Conservation (phyloP, 495 filamentous ascomycete species). For the Sporormia fimetaria region DNA sequence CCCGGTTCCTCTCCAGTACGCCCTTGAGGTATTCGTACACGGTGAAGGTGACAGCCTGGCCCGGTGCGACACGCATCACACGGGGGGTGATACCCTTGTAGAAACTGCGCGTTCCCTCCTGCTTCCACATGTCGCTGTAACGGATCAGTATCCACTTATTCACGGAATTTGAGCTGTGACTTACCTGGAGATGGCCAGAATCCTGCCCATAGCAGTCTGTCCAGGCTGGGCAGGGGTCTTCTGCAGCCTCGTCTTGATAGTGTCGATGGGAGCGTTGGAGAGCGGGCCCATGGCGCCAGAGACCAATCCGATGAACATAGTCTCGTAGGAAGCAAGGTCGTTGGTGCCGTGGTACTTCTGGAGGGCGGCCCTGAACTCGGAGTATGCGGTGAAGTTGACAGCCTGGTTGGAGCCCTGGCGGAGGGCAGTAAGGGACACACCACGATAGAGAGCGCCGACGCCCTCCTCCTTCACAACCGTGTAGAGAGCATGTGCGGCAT, state of each 20-base stretch:
- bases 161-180: neutral
- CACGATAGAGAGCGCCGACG: constrained; percentile 73
- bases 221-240: constrained; percentile 75
- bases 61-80: constrained; percentile 94
- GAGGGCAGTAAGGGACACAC: constrained; percentile 84
- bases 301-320: constrained; percentile 78
- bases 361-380: constrained; percentile 72
- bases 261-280: constrained; percentile 95
- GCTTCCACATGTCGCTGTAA: constrained; percentile 80
- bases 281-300: constrained; percentile 91
- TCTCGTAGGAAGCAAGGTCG: constrained; percentile 77
- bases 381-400: constrained; percentile 96
- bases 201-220: constrained; percentile 64
- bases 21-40: constrained; percentile 89
- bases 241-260: constrained; percentile 95
- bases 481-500: constrained; percentile 89
- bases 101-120: constrained; percentile 86
- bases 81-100: constrained; percentile 98
- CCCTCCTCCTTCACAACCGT: constrained; percentile 90
- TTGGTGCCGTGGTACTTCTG: constrained; percentile 49
- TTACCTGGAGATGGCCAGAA: constrained; percentile 53
- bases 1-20: constrained; percentile 62
- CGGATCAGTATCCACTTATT: neutral
- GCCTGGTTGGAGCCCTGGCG: constrained; percentile 96
- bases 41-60: constrained; percentile 96